phyloP scores from a whole-genome alignment of 768 basidiomycete species.

The Pulveroboletus sp. region DNA sequence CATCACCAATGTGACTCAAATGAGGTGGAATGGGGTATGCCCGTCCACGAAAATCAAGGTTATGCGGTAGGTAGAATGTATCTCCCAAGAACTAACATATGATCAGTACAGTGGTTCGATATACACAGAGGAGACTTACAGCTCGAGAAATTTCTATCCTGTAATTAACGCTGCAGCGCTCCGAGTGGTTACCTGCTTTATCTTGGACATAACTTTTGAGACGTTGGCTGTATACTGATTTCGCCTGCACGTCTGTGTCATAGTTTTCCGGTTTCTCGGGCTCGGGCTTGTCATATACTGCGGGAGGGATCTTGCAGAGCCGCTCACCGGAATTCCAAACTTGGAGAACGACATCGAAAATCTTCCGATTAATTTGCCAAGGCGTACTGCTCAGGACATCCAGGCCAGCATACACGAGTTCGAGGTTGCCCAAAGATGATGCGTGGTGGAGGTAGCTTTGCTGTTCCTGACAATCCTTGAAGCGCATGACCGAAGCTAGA shows the following conservation, averaged over 20 bases:
- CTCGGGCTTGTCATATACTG: slow-evolving; percentile 56
- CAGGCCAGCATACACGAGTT: slow-evolving; percentile 81
- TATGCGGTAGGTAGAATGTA: slow-evolving; percentile 89
- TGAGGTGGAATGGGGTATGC: slow-evolving; percentile 97
- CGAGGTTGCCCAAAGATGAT: slow-evolving; percentile 66
- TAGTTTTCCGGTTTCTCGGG: slow-evolving; percentile 45
- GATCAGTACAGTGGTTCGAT: not conserved
- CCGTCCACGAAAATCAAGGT: slow-evolving; percentile 95
- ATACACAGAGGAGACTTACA: slow-evolving; percentile 41
- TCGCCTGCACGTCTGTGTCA: slow-evolving; percentile 49
- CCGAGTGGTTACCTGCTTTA: slow-evolving; percentile 83
- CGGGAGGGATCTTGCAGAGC: slow-evolving; percentile 81
- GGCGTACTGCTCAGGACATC: slow-evolving; percentile 88
- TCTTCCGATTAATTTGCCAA: slow-evolving; percentile 79
- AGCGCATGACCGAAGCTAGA: slow-evolving; percentile 78
- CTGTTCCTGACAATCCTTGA: slow-evolving; percentile 87
- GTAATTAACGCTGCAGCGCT: slow-evolving; percentile 91
- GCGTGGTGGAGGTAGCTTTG: slow-evolving; percentile 72
- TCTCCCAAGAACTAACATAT: slow-evolving; percentile 72
- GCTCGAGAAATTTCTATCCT: slow-evolving; percentile 94
- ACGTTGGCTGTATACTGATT: slow-evolving; percentile 51
- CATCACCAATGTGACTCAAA: slow-evolving; percentile 93
- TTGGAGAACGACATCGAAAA: slow-evolving; percentile 69
- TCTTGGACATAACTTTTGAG: slow-evolving; percentile 50
- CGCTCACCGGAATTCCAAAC: slow-evolving; percentile 88